phyloP scores from a whole-genome alignment of 306 rosid species.

The Malus domestica region DNA sequence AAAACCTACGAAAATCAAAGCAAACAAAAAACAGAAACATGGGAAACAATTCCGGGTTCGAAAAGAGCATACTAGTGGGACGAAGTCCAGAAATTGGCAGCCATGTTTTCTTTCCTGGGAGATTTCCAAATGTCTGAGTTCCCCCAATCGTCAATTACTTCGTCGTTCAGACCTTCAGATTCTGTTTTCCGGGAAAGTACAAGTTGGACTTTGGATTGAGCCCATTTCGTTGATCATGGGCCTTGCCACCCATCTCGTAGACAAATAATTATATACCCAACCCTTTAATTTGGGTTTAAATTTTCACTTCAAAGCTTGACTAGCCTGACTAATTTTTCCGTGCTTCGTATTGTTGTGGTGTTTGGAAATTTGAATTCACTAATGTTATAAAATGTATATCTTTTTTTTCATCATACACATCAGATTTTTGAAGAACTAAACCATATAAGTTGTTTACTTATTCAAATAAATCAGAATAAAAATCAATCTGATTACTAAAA shows the following conservation, averaged over 20 bases:
- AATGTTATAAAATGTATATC: no score
- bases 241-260: neutral
- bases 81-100: constrained; percentile 92
- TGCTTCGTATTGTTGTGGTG: no score
- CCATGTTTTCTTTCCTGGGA: constrained; percentile 38
- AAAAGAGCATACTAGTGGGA: constrained; percentile 63
- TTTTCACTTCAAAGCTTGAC: no score
- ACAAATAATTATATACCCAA: no score
- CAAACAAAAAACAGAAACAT: neutral
- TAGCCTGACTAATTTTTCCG: no score
- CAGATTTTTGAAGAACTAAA: no score
- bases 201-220: neutral
- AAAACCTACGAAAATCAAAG: neutral
- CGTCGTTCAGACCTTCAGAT: neutral
- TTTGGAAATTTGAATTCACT: no score
- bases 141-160: neutral
- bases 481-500: no score
- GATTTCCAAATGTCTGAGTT: neutral
- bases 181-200: neutral
- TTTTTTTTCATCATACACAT: no score
- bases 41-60: neutral
- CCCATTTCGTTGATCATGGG: neutral
- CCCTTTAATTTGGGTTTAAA: no score
- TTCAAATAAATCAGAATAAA: no score
- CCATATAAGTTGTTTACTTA: no score